These are phyloP conservation scores for Fusarium temperatum DNA, from an alignment of 2,329 filamentous ascomycete species.

Conservation along the genomic window DNA sequence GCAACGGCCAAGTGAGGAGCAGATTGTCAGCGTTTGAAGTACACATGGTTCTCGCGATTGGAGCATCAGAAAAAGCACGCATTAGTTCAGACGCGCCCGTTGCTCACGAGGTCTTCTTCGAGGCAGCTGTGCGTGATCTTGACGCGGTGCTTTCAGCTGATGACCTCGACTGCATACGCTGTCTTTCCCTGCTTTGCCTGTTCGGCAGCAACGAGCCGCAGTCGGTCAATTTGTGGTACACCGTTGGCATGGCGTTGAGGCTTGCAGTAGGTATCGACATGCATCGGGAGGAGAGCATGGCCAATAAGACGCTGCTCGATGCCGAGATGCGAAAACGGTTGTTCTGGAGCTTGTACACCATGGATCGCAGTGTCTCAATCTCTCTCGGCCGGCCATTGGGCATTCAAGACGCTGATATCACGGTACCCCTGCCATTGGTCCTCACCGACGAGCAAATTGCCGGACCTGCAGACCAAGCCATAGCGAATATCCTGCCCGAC, in stretches of 20 bases:
- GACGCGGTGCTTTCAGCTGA: conserved; percentile 26
- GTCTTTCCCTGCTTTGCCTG: conserved; percentile 31
- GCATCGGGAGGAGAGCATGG: conserved; percentile 29
- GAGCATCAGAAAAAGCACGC: conserved; percentile 29
- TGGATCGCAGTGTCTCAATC: conserved; percentile 37
- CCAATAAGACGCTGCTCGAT: conserved; percentile 19
- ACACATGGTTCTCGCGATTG: conserved; percentile 38
- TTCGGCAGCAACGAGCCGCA: conserved; percentile 39
- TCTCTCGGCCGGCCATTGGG: conserved; percentile 30
- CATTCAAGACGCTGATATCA: conserved; percentile 36
- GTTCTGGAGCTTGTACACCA: conserved; percentile 37
- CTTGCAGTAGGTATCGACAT: conserved; percentile 37
- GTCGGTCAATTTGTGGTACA: conserved; percentile 37
- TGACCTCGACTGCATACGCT: conserved; percentile 33
- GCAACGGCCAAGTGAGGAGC: not conserved
- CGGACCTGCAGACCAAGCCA: conserved; percentile 14
- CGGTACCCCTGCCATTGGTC: conserved; percentile 20
- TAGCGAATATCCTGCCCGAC: conserved; percentile 26
- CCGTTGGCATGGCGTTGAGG: conserved; percentile 32
- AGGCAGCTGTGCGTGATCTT: conserved; percentile 26
- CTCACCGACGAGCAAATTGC: conserved; percentile 31
- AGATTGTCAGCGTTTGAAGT: conserved; percentile 31
- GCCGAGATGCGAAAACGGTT: conserved; percentile 35
- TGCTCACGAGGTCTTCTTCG: conserved; percentile 35
- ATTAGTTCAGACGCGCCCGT: conserved; percentile 7